Evolutionary conservation across 2,329 filamentous ascomycete species (phyloP).

Genomic region (Alternaria metachromatica): DNA sequence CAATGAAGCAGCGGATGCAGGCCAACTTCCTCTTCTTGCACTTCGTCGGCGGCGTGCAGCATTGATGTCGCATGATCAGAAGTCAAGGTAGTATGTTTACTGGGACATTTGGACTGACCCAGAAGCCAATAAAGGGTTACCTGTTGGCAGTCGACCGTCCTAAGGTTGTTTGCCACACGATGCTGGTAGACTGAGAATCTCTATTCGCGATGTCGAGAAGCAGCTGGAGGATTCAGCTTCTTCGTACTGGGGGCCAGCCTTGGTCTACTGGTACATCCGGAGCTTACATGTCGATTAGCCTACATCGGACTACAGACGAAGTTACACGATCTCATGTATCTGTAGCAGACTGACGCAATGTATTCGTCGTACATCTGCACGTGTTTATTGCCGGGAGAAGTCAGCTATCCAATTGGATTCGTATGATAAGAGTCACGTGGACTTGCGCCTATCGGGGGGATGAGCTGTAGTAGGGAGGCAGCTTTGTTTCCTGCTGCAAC

Average conservation of each 20-base stretch:
- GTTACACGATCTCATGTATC: not conserved
- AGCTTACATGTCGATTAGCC: not conserved
- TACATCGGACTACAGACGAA: not conserved
- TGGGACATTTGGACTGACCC: not conserved
- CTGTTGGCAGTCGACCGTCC: not conserved
- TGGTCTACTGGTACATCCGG: not conserved
- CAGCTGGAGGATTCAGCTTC: not conserved
- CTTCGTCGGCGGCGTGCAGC: not conserved
- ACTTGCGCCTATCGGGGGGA: not conserved
- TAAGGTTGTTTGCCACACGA: not conserved
- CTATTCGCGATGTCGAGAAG: not conserved
- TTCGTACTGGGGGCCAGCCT: not conserved
- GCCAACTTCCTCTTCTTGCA: not conserved
- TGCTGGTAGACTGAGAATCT: not conserved
- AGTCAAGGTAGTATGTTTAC: not conserved
- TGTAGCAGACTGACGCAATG: not conserved
- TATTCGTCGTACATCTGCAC: not conserved
- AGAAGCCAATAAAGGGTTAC: not conserved
- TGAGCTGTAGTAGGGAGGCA: not conserved
- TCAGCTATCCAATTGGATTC: not conserved
- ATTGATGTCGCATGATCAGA: not conserved
- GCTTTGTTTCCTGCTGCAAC: not conserved
- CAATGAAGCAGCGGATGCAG: not conserved
- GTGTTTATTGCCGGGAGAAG: no score
- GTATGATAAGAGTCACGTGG: not conserved